These are phyloP conservation scores for Hylodesmum podocarpum DNA, from an alignment of 306 rosid genomes.

Conservation along the genomic window DNA sequence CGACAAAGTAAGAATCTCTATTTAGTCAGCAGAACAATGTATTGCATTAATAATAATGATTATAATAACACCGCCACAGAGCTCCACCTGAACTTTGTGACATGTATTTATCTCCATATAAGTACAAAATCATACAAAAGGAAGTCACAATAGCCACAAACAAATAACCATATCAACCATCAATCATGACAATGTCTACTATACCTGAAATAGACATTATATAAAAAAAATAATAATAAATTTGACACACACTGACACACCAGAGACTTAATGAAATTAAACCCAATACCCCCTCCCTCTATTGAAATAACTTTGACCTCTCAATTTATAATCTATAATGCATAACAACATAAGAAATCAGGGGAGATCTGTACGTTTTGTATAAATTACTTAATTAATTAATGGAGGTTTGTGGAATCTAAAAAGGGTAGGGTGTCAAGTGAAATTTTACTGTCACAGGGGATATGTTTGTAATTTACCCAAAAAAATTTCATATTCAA, in stretches of 20 bases:
- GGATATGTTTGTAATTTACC: not conserved
- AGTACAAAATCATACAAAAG: not conserved
- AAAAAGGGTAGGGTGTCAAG: not conserved
- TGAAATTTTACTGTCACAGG: not conserved
- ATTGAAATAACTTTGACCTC: not conserved
- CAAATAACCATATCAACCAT: not conserved
- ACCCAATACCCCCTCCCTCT: not conserved
- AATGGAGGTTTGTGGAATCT: not conserved
- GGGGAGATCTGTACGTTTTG: not conserved
- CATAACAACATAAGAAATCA: not conserved
- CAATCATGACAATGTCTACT: slow-evolving; percentile 4
- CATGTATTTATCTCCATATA: not conserved
- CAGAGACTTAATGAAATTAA: not conserved
- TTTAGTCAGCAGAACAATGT: not conserved
- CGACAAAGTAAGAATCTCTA: not conserved
- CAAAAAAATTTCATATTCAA: not conserved
- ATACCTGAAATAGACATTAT: not conserved
- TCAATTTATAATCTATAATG: no score
- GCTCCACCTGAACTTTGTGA: not conserved
- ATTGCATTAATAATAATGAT: not conserved
- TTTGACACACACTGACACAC: not conserved
- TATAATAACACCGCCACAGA: not conserved
- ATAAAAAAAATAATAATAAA: not conserved
- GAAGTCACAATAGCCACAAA: not conserved
- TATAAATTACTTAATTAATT: no score